Percentiles rank a stretch among this genome's conserved stretches.
Evolutionary conservation across 768 basidiomycete genomes (phyloP).

Genomic region (Lactarius deliciosus): DNA sequence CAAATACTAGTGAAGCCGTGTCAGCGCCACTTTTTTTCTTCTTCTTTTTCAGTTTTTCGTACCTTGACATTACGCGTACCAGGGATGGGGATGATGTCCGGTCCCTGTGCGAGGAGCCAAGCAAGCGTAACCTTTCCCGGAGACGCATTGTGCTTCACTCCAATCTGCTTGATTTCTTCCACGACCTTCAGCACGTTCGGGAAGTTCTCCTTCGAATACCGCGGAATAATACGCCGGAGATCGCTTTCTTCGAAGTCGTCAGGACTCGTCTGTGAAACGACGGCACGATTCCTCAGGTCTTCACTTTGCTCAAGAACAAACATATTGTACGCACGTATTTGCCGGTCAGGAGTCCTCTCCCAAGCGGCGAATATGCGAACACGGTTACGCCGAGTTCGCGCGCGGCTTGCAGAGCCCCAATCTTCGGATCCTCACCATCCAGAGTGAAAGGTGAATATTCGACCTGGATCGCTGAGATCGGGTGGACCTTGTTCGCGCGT

Average conservation of each 20-base stretch:
- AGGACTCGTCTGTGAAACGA: conserved; percentile 36
- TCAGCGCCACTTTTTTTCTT: not conserved
- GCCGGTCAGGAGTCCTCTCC: conserved; percentile 50
- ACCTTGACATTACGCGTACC: conserved; percentile 45
- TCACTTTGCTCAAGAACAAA: not conserved
- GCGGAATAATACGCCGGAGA: conserved; percentile 39
- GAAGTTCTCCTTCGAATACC: conserved; percentile 45
- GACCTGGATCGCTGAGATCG: conserved; percentile 40
- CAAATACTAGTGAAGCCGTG: conserved; percentile 9
- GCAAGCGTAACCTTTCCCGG: conserved; percentile 51
- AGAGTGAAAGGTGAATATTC: conserved; percentile 41
- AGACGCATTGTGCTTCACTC: conserved; percentile 41
- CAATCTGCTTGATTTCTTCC: conserved; percentile 39
- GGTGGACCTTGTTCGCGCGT: conserved; percentile 41
- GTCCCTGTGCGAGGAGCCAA: conserved; percentile 49
- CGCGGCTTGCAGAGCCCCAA: conserved; percentile 37
- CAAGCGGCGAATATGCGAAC: conserved; percentile 49
- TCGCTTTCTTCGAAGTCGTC: conserved; percentile 45
- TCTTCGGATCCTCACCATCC: conserved; percentile 38
- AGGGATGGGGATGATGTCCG: conserved; percentile 49
- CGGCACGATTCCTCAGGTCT: not conserved
- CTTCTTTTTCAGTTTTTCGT: not conserved
- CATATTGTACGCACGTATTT: conserved; percentile 36
- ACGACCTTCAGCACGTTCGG: conserved; percentile 45
- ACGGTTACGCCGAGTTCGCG: conserved; percentile 44